Base-by-base conservation (phyloP, 495 filamentous ascomycete genomes). In the Saxophila tyrrhenica region DNA sequence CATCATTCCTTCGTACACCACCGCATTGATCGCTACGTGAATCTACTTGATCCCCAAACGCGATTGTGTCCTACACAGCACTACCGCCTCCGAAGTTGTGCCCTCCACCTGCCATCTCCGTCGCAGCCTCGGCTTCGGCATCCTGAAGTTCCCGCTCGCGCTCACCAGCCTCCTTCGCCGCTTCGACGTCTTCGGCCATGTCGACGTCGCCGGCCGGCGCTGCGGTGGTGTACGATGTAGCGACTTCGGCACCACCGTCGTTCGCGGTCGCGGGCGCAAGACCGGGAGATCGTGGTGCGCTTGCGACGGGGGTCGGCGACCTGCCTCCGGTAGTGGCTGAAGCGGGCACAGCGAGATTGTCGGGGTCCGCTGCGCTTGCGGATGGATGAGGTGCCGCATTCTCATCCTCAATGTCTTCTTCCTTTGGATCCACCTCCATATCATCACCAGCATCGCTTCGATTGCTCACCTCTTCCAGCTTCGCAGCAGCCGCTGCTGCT, bases 371-470 rank as follows among this genome's bases (percentile, higher is more conserved):
- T n/a, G n/a, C n/a, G n/a, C n/a, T n/a, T n/a, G n/a, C 7, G 19
- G 41, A 7, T 21, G 55, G 41, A 16, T 22, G 44, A 17, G 44
- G 5, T 2, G 57, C 57, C 1, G 52, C 44, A 1, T 7, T 22
- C 23, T 54, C 57, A 20, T 24, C 38, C 29, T 48, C 47, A 2
- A 35, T 19, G 0, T 55, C 29, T 25, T 58, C 56, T 13, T 24
- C 48, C 2, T 51, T 45, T 15, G 1, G 29, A 42, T 70, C 79
- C 59, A 84, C 82, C 57, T 83, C 84, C 73, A 86, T 83, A 61
- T 85, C 83, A 52, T 81, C 39, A 25, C 48, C 55, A 8, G 55
- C 48, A 22, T 48, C 55, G 20, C 47, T 46, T n/a, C 38, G 24
- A 19, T 52, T 45, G 20, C 50, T 44, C 15, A 29, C 78, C 35